Evolutionary conservation across 441 rosid species (phyloP).

Genomic region (Mallotus repandus): DNA sequence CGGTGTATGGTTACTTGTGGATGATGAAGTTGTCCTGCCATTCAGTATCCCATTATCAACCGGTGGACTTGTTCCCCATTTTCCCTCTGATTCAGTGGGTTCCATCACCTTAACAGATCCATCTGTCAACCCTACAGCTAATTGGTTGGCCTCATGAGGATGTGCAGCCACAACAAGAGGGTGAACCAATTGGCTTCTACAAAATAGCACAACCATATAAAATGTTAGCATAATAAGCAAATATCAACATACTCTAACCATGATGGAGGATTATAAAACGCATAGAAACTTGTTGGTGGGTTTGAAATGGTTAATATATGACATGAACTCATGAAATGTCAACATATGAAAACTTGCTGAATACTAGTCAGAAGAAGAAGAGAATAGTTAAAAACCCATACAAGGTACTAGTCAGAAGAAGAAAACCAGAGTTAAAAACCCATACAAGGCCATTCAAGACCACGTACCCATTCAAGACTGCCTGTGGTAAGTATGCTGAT

Average conservation of each 20-base stretch:
- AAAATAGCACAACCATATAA: constrained; percentile 1
- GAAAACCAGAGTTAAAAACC: not conserved
- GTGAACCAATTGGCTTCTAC: constrained; percentile 60
- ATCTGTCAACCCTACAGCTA: constrained; percentile 70
- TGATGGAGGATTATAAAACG: not conserved
- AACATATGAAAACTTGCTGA: not conserved
- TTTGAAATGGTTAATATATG: not conserved
- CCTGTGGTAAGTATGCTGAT: constrained; percentile 56
- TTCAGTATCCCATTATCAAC: constrained; percentile 53
- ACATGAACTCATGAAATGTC: no score
- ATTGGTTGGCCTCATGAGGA: constrained; percentile 74
- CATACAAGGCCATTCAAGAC: not conserved
- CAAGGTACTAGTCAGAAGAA: not conserved
- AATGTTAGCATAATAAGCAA: not conserved
- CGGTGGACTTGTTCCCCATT: constrained; percentile 75
- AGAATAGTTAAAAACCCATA: not conserved
- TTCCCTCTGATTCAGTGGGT: constrained; percentile 68
- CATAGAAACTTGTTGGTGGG: not conserved
- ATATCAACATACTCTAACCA: not conserved
- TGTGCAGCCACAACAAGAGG: constrained; percentile 83
- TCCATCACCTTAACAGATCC: constrained; percentile 83
- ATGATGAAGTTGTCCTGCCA: constrained; percentile 62
- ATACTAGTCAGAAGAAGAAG: not conserved
- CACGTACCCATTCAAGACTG: constrained; percentile 55
- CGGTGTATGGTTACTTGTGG: constrained; percentile 72